These are phyloP conservation scores for Vitis labrusca DNA, from an alignment of 164 flowering plant species.

Conservation along the genomic window DNA sequence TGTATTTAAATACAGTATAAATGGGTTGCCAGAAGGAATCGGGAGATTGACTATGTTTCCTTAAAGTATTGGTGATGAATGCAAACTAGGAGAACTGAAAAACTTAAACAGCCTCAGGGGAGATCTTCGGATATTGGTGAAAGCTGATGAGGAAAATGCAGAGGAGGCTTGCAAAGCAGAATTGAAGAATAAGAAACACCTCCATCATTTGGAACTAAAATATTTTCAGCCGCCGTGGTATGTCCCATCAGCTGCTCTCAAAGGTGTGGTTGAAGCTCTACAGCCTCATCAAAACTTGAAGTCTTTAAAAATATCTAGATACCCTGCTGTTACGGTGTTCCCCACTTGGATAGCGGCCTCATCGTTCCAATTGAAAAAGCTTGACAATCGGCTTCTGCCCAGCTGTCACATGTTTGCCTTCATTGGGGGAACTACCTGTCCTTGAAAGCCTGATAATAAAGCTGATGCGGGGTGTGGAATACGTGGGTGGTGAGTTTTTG, in stretches of 20 bases:
- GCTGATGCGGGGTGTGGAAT: neutral
- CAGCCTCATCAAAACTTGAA: slow-evolving; percentile 6
- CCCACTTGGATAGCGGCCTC: too few species aligned
- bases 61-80: neutral
- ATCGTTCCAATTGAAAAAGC: neutral
- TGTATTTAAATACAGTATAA: neutral
- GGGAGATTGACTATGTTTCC: neutral
- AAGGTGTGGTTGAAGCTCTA: slow-evolving; percentile 16
- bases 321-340: too few species aligned
- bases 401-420: slow-evolving; percentile 12
- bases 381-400: neutral
- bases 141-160: slow-evolving; percentile 5
- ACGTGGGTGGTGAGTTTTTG: slow-evolving; percentile 11
- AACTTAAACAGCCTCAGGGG: slow-evolving; percentile 14
- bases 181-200: neutral
- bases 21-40: slow-evolving; percentile 10
- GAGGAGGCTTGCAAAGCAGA: slow-evolving; percentile 14
- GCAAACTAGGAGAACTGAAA: slow-evolving; percentile 4
- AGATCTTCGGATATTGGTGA: neutral
- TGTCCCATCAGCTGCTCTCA: too few species aligned
- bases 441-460: neutral
- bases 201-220: neutral
- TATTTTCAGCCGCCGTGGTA: neutral
- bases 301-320: too few species aligned
- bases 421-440: slow-evolving; percentile 13